Base-by-base conservation (phyloP, 2,329 filamentous ascomycete species). In the Acrocalymma vagum region DNA sequence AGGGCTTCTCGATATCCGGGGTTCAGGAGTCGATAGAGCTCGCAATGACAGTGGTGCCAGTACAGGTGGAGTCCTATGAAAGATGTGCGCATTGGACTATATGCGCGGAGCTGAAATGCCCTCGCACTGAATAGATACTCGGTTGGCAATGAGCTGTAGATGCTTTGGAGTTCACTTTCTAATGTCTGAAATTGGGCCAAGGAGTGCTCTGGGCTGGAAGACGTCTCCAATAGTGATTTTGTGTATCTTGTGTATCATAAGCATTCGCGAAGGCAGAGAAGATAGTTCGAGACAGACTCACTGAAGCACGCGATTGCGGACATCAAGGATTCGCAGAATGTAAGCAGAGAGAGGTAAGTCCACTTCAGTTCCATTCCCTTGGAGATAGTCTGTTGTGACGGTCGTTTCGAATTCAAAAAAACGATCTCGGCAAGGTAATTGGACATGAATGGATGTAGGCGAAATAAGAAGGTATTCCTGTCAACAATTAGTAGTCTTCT, bases 1-100 rank as follows among this genome's bases (percentile, higher is more conserved):
- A 48, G 31, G 13, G 45, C 40, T 17, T 48, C 45, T 10, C 45
- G 39, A 14, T 48, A 48, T 7, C 45, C 45, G 15, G 45, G 45
- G 17, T 48, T 48, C 9, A 48, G 32, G 3, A 48, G 21, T 6
- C 45, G 45, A 33, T 48, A 48, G 5, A 48, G 32, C 21, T 48
- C 45, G 31, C 40, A 44, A 21, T 48, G 39, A 29, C 39, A 43
- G 20, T 48, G 45, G 17, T 48, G 45, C 23, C 29, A 37, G 24
- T 40, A 48, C 13, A 48, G 30, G 11, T 48, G 45, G 6, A 48
- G 18, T 3, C 26, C 29, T 9, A 44, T 36, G 25, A 48, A 48
- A 3, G 34, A 40, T n/a, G 31, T 48, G 11, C 45, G 38, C 13
- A 33, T 37, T n/a, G 45, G 40, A 8, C 40, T 44, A 10, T 35